Evolutionary conservation across 2,329 filamentous ascomycete species (phyloP), one percentile per base, ranked within the genome.

Genomic region (Remersonia thermophila): DNA sequence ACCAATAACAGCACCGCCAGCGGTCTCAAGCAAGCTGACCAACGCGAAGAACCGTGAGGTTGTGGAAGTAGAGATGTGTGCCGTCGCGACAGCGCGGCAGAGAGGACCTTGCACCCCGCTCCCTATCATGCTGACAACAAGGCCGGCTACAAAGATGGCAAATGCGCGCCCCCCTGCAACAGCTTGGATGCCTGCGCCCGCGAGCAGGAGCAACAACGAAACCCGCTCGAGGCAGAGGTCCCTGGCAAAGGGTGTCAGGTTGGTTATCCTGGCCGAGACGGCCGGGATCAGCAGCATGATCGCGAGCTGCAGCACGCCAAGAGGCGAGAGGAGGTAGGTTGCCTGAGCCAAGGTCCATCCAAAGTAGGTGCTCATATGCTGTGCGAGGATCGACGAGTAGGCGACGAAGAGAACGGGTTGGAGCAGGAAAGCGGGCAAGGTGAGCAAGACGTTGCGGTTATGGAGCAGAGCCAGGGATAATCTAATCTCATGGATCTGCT

Each of bases 311-410:
- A 49, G 34, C 5, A 47, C 15, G 14, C 32, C 18, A 3, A 47
- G 36, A 3, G 45, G 45, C 2, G 40, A 37, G 12, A 49, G 40
- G 8, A 41, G 41, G 26, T 47, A 49, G 14, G 30, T 46, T 8
- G 45, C 43, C 28, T 47, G 36, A 0, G 45, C 45, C 7, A 49
- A 27, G 4, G 35, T 47, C 47, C 47, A 49, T 9, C 43, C 43
- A 29, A 49, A 49, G 33, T 47, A 49, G 6, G 42, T 46, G 40
- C 47, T 47, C 14, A 49, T 41, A 25, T 49, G 40, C 23, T 47
- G 45, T 3, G 38, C 31, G 12, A 49, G 28, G n/a, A 42, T 47
- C 3, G 43, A 30, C 1, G 42, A 31, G 10, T 46, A 46, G 3
- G 45, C 47, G 3, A 39, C 32, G 10, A 45, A 46, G 4, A 49